These are phyloP conservation scores for Russula olivacea DNA, from an alignment of 768 basidiomycete genomes.

Conservation along the genomic window DNA sequence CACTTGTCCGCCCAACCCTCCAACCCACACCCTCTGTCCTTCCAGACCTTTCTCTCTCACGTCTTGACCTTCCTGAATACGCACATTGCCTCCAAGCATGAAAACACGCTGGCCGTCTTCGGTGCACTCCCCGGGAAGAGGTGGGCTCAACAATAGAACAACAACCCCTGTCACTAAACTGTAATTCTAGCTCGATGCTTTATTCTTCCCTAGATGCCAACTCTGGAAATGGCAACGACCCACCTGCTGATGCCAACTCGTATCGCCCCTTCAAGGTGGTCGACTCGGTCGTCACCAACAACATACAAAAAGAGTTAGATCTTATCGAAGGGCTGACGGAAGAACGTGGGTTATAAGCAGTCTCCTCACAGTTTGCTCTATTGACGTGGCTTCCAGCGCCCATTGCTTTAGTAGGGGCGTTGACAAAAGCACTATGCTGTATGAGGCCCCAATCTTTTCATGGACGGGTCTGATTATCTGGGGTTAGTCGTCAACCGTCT, in stretches of 20 bases:
- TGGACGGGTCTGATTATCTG: constrained; percentile 25
- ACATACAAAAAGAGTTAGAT: constrained; percentile 59
- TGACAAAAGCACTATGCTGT: constrained; percentile 94
- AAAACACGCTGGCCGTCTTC: constrained; percentile 90
- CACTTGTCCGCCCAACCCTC: constrained; percentile 52
- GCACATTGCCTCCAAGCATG: constrained; percentile 84
- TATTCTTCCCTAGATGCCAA: constrained; percentile 62
- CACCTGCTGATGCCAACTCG: constrained; percentile 60
- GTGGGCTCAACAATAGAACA: constrained; percentile 36
- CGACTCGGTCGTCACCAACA: constrained; percentile 56
- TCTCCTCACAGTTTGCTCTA: constrained; percentile 17
- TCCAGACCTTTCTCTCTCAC: constrained; percentile 74
- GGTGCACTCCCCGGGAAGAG: constrained; percentile 82
- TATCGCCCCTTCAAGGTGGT: constrained; percentile 81
- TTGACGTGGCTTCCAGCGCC: constrained; percentile 38
- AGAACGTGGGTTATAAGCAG: constrained; percentile 39
- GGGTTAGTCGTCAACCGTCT: constrained; percentile 63
- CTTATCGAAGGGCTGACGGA: constrained; percentile 43
- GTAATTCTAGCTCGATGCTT: constrained; percentile 54
- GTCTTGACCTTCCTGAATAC: constrained; percentile 88
- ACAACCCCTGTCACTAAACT: neutral
- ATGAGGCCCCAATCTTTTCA: constrained; percentile 25
- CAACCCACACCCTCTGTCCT: constrained; percentile 50
- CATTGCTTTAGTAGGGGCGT: constrained; percentile 75
- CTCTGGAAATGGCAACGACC: constrained; percentile 33